Conservation (phyloP, 257 asterid genomes). For the Rhazya stricta region DNA sequence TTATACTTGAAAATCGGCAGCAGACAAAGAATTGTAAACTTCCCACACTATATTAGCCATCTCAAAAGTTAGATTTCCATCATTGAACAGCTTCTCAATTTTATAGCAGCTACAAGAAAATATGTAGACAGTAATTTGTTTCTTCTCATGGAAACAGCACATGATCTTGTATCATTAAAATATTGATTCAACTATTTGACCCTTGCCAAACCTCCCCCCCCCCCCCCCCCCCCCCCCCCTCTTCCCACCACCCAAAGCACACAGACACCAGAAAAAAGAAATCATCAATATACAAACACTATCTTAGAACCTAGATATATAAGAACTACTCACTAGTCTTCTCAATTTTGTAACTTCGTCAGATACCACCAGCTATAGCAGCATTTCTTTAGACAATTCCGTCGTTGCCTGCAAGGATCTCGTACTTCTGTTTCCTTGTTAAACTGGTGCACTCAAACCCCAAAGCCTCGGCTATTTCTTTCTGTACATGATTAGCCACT, state of each 20-base stretch:
- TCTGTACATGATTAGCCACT: constrained; percentile 36
- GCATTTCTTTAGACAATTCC: constrained; percentile 22
- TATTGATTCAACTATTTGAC: neutral
- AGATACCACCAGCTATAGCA: neutral
- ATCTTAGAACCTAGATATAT: neutral
- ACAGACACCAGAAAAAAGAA: neutral
- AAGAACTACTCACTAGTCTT: neutral
- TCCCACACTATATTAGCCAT: neutral
- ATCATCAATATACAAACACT: neutral
- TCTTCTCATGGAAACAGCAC: neutral
- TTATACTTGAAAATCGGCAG: neutral
- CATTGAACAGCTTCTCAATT: neutral
- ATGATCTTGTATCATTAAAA: neutral
- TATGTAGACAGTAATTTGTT: neutral
- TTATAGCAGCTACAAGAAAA: neutral
- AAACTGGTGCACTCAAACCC: constrained; percentile 32
- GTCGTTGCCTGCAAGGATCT: constrained; percentile 32
- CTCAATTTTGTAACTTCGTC: neutral
- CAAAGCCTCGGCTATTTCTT: constrained; percentile 21
- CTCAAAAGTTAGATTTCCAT: neutral
- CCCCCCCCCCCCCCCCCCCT: neutral
- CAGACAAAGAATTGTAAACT: neutral
- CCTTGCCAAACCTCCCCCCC: neutral
- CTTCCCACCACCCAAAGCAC: neutral
- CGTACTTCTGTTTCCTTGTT: constrained; percentile 37